A percentile compares a stretch with the other conserved stretches of the same genome.
phyloP scores from a whole-genome alignment of 352 stramenopile species.

The Peronospora farinosa region DNA sequence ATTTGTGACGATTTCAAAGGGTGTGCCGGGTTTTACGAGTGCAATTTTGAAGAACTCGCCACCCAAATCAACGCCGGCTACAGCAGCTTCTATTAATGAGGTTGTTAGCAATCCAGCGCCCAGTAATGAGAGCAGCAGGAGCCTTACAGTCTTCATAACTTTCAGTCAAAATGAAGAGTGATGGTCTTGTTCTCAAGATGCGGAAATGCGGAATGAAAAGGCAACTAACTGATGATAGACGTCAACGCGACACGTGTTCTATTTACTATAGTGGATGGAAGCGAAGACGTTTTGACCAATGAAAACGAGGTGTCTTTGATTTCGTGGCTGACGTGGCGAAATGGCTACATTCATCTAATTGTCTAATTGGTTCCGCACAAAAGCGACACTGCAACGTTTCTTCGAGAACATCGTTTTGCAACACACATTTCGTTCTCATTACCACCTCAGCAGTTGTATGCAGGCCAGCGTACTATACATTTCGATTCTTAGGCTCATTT shows the following conservation, averaged over 20 bases:
- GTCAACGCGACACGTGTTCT: slow-evolving; percentile 22
- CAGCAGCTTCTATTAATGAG: slow-evolving; percentile 38
- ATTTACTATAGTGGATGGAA: slow-evolving; percentile 11
- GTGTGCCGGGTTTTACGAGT: slow-evolving; percentile 89
- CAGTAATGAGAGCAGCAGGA: slow-evolving; percentile 31
- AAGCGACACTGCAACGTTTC: too few species aligned
- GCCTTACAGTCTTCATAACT: slow-evolving; percentile 24
- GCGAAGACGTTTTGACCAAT: slow-evolving; percentile 16
- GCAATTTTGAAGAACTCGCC: slow-evolving; percentile 87
- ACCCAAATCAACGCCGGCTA: slow-evolving; percentile 93
- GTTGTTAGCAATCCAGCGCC: slow-evolving; percentile 28
- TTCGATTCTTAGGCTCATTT: too few species aligned
- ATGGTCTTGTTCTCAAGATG: slow-evolving; percentile 17
- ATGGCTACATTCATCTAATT: slow-evolving; percentile 24
- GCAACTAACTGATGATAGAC: slow-evolving; percentile 5
- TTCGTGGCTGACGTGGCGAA: slow-evolving; percentile 15
- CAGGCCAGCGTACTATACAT: too few species aligned
- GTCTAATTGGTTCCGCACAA: too few species aligned
- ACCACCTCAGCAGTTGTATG: too few species aligned
- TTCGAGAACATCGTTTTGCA: too few species aligned
- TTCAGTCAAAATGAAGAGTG: slow-evolving; percentile 15
- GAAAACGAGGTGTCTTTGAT: slow-evolving; percentile 1
- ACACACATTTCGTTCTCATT: too few species aligned
- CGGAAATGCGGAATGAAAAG: slow-evolving; percentile 24
- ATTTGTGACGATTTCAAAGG: slow-evolving; percentile 97